Percentiles rank a stretch among this genome's conserved stretches.
Conservation (phyloP, 495 filamentous ascomycete species). For the Tetracladium setigerum region DNA sequence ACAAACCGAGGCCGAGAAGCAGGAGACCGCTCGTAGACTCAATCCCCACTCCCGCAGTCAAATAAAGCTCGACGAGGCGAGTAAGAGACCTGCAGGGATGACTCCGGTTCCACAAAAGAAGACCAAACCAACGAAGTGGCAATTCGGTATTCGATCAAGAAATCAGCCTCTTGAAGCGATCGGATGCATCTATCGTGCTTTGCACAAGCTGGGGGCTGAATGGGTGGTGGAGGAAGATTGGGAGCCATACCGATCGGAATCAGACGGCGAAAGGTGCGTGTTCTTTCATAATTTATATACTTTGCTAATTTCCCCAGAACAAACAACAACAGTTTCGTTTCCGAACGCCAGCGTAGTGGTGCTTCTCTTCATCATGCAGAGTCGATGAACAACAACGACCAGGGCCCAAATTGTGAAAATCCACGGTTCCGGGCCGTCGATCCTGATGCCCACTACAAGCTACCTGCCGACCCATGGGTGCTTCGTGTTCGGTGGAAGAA, state of each 20-base stretch:
- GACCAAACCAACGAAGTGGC: constrained; percentile 74
- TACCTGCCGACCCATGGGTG: constrained; percentile 93
- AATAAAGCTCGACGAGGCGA: constrained; percentile 50
- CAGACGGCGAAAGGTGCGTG: constrained; percentile 15
- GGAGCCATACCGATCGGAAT: constrained; percentile 14
- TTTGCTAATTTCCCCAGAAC: constrained; percentile 7
- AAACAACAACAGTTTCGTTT: constrained; percentile 18
- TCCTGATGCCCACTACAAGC: constrained; percentile 50
- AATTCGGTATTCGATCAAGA: constrained; percentile 90
- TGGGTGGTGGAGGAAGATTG: constrained; percentile 64
- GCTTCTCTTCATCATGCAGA: constrained; percentile 24
- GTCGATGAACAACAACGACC: constrained; percentile 23
- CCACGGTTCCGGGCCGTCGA: constrained; percentile 15
- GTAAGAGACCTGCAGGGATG: constrained; percentile 57
- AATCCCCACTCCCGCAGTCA: constrained; percentile 67
- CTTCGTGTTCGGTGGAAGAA: constrained; percentile 84
- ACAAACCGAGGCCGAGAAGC: constrained; percentile 64
- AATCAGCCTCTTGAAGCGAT: constrained; percentile 93
- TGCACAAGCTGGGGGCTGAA: constrained; percentile 76
- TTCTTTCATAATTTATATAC: not conserved
- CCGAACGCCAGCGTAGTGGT: constrained; percentile 18
- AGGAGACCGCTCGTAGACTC: constrained; percentile 63
- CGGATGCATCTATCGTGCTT: constrained; percentile 84
- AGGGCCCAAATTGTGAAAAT: not conserved
- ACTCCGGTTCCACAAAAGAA: constrained; percentile 58